Base-by-base conservation (phyloP, 331 rosid genomes). In the Prunus yedoensis region DNA sequence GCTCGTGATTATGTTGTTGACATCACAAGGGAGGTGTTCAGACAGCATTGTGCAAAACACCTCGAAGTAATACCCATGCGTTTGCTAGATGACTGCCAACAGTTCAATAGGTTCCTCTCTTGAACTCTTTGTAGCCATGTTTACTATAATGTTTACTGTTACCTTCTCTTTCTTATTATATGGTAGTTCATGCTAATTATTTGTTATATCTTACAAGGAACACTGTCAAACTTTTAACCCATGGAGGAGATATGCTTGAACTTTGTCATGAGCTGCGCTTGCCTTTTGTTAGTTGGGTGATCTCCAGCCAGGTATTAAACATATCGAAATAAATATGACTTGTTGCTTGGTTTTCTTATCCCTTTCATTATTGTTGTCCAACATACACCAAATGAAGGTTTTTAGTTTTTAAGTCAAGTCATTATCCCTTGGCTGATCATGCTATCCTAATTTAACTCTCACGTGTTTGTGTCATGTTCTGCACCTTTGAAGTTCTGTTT, bases 191-290 rank as follows among this genome's bases (percentile, higher is more conserved):
- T 51, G 73, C 79, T 87, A 35, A 79, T 66, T 71, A 35, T 76
- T 80, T 50, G 20, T 52, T 3, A 69, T 79, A 76, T 73, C 72
- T 72, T 17, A 72, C 53, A 86, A 94, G 99, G 91, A 89, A 85
- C 87, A 83, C 97, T 68, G 96, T 94, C 79, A 94, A 89, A 90
- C 92, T 92, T 71, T 85, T 94, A 81, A 94, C 92, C 78, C 87
- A 86, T 68, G 99, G 99, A 82, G 99, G 99, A 62, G 96, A 92
- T 78, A 87, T 92, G 91, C 92, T 94, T 80, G 97, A 94, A 88
- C 97, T 94, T 74, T 84, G 95, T 84, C 88, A 88, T 14, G 97
- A 94, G 82, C 83, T 94, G 77, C 99, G 99, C 59, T 77, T 88
- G 68, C 97, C 97, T 77, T 94, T 94, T 85, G 85, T 87, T 74